Base-by-base conservation (phyloP, 768 basidiomycete genomes). In the Naematelia encephala region DNA sequence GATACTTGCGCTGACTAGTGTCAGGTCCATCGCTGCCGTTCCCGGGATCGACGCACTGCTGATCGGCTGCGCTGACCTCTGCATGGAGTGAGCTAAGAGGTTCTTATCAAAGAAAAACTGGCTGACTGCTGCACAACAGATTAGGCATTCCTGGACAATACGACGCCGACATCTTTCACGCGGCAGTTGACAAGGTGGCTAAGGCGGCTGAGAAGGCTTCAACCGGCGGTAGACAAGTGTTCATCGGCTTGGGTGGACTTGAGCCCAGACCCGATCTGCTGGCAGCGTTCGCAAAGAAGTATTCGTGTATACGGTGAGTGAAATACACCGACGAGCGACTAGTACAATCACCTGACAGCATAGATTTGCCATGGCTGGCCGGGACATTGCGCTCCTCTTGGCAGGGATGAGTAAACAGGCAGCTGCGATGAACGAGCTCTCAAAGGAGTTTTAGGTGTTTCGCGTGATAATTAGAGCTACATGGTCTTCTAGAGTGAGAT, bases 61-160 rank as follows among this genome's bases (percentile, higher is more conserved):
- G 16, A 59, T 66, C 23, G 64, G 64, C 11, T 66, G 64, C 45
- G 64, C 52, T 8, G 64, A 66, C 48, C 54, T 66, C 12, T 66
- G 53, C 54, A 56, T 66, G 48, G 61, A 62, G 64, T 66, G 23
- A 56, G 64, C 54, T 16, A 16, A 5, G 22, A 30, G 23, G 23
- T 10, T n/a, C 12, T 12, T 3, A 46, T 28, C 21, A 8, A 16
- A 19, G 10, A 27, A 14, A 14, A 26, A 10, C 14, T 23, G 19
- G 3, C 48, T 50, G 48, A 23, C 26, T 47, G 10, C 12, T 23
- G 28, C 10, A 13, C 22, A 26, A 11, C 51, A 66, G 64, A 43
- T 54, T 62, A 21, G 64, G 59, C n/a, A 66, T 66, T 39, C 61
- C 64, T 8, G 49, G 44, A 4, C 34, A 66, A 51, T 62, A 66